Conservation (phyloP, 192 early-diverging fungal genomes). For the Backusella luteola region DNA sequence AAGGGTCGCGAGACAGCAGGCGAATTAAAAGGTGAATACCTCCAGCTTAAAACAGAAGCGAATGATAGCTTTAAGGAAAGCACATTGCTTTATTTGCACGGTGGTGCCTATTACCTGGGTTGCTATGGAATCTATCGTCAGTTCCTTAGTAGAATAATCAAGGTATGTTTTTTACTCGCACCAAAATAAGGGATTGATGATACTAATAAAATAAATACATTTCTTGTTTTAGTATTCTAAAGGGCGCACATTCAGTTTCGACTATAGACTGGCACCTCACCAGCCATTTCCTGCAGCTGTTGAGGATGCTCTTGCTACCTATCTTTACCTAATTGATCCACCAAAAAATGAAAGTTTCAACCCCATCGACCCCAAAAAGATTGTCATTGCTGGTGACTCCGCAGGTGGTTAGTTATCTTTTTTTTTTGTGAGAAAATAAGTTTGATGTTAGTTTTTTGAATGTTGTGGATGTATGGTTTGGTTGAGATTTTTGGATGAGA, state of each 20-base stretch:
- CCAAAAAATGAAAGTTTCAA: conserved; percentile 42
- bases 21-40: conserved; percentile 42
- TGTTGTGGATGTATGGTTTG: no score
- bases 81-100: conserved; percentile 75
- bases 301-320: conserved; percentile 78
- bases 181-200: background rate
- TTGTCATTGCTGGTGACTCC: conserved; percentile 68
- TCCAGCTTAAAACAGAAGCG: conserved; percentile 22
- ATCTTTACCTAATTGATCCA: conserved; percentile 60
- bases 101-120: conserved; percentile 63
- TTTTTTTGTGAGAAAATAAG: no score
- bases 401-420: conserved; percentile 44
- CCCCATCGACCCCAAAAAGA: conserved; percentile 49
- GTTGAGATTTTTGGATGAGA: no score
- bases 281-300: conserved; percentile 79
- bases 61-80: conserved; percentile 32
- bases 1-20: conserved; percentile 19
- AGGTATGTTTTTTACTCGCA: conserved; percentile 13
- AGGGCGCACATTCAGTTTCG: conserved; percentile 35
- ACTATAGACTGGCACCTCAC: conserved; percentile 83
- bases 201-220: background rate
- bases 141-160: conserved; percentile 47
- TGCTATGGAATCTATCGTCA: conserved; percentile 38
- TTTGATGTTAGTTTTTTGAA: no score
- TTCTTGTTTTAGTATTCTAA: conserved; percentile 16